Percentiles rank a stretch among this genome's conserved stretches.
Evolutionary conservation across 805 yeast species (phyloP).

Genomic region (Saturnispora serradocipensis): DNA sequence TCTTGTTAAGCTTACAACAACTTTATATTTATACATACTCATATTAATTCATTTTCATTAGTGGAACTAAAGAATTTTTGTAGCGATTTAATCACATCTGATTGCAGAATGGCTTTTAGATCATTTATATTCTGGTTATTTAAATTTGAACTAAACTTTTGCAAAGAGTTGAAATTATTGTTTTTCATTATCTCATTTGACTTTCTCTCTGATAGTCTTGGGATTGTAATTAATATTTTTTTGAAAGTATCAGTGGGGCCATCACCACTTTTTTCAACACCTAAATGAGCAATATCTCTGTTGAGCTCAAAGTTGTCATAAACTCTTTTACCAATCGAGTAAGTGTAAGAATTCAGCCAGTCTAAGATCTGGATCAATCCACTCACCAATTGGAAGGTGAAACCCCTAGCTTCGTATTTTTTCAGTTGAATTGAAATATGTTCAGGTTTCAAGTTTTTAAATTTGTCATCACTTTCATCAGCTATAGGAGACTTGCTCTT

Average conservation of each 20-base stretch:
- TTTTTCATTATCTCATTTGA: conserved; percentile 36
- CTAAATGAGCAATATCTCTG: conserved; percentile 45
- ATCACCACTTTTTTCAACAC: conserved; percentile 45
- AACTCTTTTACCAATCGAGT: conserved; percentile 42
- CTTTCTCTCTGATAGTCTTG: conserved; percentile 44
- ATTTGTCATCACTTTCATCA: background rate
- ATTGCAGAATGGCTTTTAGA: conserved; percentile 27
- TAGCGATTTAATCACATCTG: conserved; percentile 41
- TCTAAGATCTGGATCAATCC: conserved; percentile 36
- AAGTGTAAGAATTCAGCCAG: conserved; percentile 50
- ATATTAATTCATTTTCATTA: conserved; percentile 28
- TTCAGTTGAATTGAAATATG: conserved; percentile 35
- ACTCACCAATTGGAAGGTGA: conserved; percentile 43
- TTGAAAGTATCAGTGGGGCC: conserved; percentile 37
- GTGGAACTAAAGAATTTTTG: conserved; percentile 37
- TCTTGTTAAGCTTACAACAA: conserved; percentile 1
- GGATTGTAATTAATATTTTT: conserved; percentile 47
- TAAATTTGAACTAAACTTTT: conserved; percentile 5
- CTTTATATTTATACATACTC: background rate
- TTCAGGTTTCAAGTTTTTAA: conserved; percentile 12
- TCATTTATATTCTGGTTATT: background rate
- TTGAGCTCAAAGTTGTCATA: conserved; percentile 51
- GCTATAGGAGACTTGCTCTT: background rate
- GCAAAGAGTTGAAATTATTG: conserved; percentile 4
- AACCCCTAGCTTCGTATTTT: conserved; percentile 37